Evolutionary conservation across 2,329 filamentous ascomycete genomes (phyloP).

Genomic region (Aspergillus novofumigatus): DNA sequence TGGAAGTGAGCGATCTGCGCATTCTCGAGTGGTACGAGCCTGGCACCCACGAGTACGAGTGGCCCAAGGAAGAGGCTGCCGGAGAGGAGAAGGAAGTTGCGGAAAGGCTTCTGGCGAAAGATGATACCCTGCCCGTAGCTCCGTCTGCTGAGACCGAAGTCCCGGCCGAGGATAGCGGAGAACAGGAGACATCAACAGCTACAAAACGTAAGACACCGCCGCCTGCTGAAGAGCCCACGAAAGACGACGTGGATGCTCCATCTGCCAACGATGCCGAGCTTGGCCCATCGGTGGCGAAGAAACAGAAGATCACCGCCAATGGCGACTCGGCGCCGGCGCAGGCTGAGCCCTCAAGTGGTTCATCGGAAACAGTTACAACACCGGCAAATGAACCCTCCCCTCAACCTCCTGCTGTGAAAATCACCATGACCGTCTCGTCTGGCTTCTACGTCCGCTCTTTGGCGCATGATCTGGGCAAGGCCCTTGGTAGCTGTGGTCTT

Average conservation of each 20-base stretch:
- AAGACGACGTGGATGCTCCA: constrained; percentile 12
- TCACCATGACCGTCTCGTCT: constrained; percentile 88
- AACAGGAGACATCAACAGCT: constrained; percentile 14
- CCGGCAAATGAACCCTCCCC: constrained; percentile 8
- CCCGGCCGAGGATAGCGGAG: background rate
- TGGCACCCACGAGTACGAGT: constrained; percentile 72
- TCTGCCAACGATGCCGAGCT: constrained; percentile 2
- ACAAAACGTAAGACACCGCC: constrained; percentile 35
- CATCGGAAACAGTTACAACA: constrained; percentile 1
- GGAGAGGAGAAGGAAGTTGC: constrained; percentile 71
- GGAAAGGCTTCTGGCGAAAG: constrained; percentile 57
- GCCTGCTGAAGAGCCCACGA: constrained; percentile 18
- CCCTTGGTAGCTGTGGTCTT: constrained; percentile 73
- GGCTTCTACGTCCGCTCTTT: constrained; percentile 96
- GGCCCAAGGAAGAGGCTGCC: constrained; percentile 75
- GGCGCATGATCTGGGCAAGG: constrained; percentile 83
- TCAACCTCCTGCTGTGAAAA: constrained; percentile 66
- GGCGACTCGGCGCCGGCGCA: constrained; percentile 19
- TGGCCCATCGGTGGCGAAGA: constrained; percentile 18
- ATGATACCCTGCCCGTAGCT: constrained; percentile 20
- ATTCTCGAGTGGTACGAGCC: constrained; percentile 79
- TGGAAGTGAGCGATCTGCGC: constrained; percentile 73
- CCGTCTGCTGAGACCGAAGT: constrained; percentile 27
- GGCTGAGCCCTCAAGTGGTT: constrained; percentile 8
- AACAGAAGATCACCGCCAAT: constrained; percentile 27